Evolutionary conservation across 306 rosid genomes (phyloP).

Genomic region (Ammopiptanthus mongolicus): DNA sequence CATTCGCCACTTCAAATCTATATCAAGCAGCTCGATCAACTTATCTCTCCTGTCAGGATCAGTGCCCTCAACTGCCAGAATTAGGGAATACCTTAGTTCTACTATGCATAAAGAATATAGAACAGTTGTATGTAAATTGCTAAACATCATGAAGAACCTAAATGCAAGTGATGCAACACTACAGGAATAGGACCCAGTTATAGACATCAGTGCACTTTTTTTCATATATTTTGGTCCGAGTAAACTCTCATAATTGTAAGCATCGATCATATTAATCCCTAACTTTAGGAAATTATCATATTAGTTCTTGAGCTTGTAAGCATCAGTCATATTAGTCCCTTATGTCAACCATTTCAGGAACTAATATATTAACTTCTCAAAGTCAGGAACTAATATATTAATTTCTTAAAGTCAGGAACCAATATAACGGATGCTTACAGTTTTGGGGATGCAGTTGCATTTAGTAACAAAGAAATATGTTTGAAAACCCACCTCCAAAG

Average conservation of each 20-base stretch:
- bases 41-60: conserved; percentile 80
- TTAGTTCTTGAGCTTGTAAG: neutral
- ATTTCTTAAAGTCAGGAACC: too few relatives aligned
- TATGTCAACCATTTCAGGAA: neutral
- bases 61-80: conserved; percentile 76
- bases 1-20: conserved; percentile 91
- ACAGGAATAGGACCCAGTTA: too few relatives aligned
- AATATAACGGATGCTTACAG: neutral
- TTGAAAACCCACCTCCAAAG: conserved; percentile 70
- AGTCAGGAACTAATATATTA: too few relatives aligned
- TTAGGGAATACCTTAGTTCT: neutral
- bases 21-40: conserved; percentile 88
- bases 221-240: neutral
- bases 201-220: neutral
- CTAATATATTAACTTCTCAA: too few relatives aligned
- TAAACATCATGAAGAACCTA: neutral
- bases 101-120: conserved; percentile 8
- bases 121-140: neutral
- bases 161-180: neutral
- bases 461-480: conserved; percentile 14
- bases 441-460: neutral
- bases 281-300: too few relatives aligned
- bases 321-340: neutral
- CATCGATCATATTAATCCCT: too few relatives aligned
- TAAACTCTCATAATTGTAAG: too few relatives aligned